Evolutionary conservation across 345 rosid genomes (phyloP).

Genomic region (Hevea brasiliensis): DNA sequence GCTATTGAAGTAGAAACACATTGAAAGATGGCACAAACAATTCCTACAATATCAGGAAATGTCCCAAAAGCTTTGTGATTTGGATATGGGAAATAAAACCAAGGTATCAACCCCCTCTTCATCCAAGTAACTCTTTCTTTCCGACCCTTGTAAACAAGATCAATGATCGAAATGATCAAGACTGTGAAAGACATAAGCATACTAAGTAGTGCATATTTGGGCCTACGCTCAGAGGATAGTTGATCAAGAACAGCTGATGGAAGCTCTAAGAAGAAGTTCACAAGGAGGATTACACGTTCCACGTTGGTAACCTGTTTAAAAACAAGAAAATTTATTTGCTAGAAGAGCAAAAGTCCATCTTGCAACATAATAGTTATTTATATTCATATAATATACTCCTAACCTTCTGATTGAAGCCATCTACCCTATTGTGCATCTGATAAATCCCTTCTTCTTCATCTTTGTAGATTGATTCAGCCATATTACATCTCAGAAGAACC

Average conservation of each 20-base stretch:
- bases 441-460: too few relatives aligned
- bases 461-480: too few relatives aligned
- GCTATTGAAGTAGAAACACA: neutral
- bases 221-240: constrained; percentile 14
- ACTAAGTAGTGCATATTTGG: neutral
- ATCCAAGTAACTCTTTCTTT: neutral
- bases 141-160: neutral
- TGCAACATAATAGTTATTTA: too few relatives aligned
- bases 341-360: too few relatives aligned
- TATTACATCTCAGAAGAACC: too few relatives aligned
- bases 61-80: constrained; percentile 7
- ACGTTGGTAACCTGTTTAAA: neutral
- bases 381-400: too few relatives aligned
- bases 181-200: constrained; percentile 14
- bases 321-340: neutral
- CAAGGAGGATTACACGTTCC: neutral
- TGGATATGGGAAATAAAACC: constrained; percentile 6
- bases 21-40: neutral
- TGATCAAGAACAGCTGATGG: constrained; percentile 17
- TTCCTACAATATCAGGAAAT: constrained; percentile 2
- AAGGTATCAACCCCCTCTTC: constrained; percentile 3
- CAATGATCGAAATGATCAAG: constrained; percentile 9
- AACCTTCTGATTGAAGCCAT: too few relatives aligned
- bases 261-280: constrained; percentile 18
- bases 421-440: too few relatives aligned